Base-by-base conservation (phyloP, 2,329 filamentous ascomycete species). In the Didymella keratinophila region DNA sequence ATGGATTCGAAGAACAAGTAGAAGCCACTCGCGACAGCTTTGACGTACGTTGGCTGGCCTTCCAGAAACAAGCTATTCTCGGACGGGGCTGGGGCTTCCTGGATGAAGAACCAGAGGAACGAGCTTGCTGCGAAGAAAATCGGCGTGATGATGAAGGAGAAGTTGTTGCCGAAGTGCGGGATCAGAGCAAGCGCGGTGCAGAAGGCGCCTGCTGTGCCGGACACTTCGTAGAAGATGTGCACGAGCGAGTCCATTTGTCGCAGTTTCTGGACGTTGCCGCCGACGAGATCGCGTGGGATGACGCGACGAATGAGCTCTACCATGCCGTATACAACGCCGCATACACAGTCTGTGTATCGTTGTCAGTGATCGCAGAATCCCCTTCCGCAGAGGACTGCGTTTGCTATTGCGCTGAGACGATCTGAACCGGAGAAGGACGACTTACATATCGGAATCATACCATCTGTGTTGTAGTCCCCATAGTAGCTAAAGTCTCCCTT, bases 261-360 rank as follows among this genome's bases (percentile, higher is more conserved):
- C 16, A 84, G 72, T 63, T 83, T 84, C 45, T 81, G 78, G 1
- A 83, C 75, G 56, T 83, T 78, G 34, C 81, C 81, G 21, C 81
- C 81, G 1, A 83, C 82, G 32, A 84, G 81, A 57, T 84, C 81
- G 36, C 81, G 71, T 2, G 82, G 82, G 37, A 84, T 83, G 43
- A 83, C 79, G 34, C 80, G 73, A 14, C 82, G 78, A 54, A 83
- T 82, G 27, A 83, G 73, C 67, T 84, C 82, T 12, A 83, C 80
- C 81, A 84, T 83, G 37, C 81, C 81, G 39, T 72, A 71, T 3
- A 69, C 68, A 36, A 71, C 60, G 60, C 68, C 68, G 34, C 66
- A 70, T 32, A 71, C 64, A 27, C 68, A 70, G 41, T 62, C 68
- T 70, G 47, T 21, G 32, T 2, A 3, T 20, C 23, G 2, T 20